A percentile compares a stretch with the other conserved stretches of the same genome.
phyloP scores from a whole-genome alignment of 345 rosid species.

The Citrus reticulata region DNA sequence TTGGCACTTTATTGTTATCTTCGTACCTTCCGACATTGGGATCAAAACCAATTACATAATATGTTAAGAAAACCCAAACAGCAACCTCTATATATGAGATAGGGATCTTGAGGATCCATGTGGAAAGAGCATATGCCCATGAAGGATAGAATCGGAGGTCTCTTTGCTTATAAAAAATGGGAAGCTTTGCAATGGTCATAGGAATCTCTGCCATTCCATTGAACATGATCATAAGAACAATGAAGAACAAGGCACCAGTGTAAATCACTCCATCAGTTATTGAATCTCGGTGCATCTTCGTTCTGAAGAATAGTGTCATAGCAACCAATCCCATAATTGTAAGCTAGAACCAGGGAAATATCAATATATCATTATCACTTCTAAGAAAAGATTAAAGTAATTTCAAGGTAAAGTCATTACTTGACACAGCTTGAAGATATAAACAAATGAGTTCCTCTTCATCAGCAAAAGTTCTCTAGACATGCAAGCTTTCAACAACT shows the following conservation, averaged over 20 bases:
- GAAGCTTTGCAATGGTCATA: constrained; percentile 75
- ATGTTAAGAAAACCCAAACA: not conserved
- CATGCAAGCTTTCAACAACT: constrained; percentile 28
- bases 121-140: not conserved
- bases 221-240: constrained; percentile 46
- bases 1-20: not conserved
- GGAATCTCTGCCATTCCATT: constrained; percentile 68
- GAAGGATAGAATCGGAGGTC: constrained; percentile 25
- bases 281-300: constrained; percentile 47
- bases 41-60: not conserved
- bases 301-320: constrained; percentile 57
- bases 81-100: not conserved
- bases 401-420: constrained; percentile 4
- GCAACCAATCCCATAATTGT: constrained; percentile 26
- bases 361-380: not conserved
- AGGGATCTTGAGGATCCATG: not conserved
- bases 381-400: not conserved
- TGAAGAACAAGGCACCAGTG: constrained; percentile 63
- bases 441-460: constrained; percentile 44
- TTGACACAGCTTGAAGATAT: constrained; percentile 36
- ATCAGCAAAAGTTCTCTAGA: constrained; percentile 38
- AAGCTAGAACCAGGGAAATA: constrained; percentile 27
- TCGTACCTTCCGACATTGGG: not conserved
- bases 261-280: constrained; percentile 45
- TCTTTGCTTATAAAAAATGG: constrained; percentile 79